Conservation (phyloP, 2,329 filamentous ascomycete species). For the Pseudogymnoascus sp. region DNA sequence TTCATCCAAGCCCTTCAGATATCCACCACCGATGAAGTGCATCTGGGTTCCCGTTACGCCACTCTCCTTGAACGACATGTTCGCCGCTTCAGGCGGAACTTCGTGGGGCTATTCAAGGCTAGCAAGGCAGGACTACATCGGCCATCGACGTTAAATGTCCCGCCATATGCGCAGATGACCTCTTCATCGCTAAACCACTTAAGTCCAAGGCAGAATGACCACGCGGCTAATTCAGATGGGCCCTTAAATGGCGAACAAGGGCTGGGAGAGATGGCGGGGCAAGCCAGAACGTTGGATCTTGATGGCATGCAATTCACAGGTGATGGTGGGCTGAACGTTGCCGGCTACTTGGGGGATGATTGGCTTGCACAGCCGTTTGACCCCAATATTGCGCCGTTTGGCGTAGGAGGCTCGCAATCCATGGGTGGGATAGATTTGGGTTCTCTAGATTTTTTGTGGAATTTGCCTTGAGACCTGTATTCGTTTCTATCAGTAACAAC, state of each 20-base stretch:
- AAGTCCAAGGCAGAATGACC: neutral
- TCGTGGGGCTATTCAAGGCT: slow-evolving; percentile 3
- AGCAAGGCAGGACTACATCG: neutral
- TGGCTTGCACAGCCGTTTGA: slow-evolving; percentile 14
- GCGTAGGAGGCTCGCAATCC: neutral
- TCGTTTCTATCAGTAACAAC: neutral
- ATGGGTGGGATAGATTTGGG: slow-evolving; percentile 9
- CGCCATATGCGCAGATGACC: neutral
- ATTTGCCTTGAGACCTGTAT: neutral
- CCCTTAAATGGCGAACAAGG: neutral
- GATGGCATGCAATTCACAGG: slow-evolving; percentile 2
- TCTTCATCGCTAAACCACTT: neutral
- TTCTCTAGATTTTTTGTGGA: slow-evolving; percentile 14
- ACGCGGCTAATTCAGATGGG: neutral
- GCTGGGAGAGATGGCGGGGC: neutral
- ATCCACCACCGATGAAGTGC: slow-evolving; percentile 17
- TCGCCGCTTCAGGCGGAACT: slow-evolving; percentile 1
- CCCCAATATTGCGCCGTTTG: slow-evolving; percentile 13
- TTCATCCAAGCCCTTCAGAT: slow-evolving; percentile 12
- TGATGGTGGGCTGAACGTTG: neutral
- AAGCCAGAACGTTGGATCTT: neutral
- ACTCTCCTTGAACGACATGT: slow-evolving; percentile 17
- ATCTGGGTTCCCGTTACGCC: slow-evolving; percentile 15
- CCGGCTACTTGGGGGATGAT: slow-evolving; percentile 2
- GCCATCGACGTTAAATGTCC: neutral